Evolutionary conservation across 805 yeast genomes (phyloP), one percentile per base, ranked within the genome.

Genomic region (Candida jianshihensis): DNA sequence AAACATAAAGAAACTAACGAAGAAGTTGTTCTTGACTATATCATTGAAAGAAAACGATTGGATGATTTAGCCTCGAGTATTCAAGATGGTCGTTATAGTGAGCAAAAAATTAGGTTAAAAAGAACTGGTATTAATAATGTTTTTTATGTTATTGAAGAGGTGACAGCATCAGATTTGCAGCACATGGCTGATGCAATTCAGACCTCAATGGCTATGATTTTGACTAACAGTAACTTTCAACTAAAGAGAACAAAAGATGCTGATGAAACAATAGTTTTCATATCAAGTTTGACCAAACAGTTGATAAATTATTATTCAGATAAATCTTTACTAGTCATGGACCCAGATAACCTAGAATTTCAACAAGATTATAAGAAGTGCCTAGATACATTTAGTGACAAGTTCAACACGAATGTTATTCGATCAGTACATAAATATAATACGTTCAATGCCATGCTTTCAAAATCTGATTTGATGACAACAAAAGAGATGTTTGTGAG

Each of bases 11-110:
- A 41, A 0, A 71, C 84, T 0, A 68, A 71, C 1, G 70, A 71
- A 36, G 79, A 79, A 37, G 86, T 79, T 5, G 81, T 85, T 1
- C 59, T 92, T 14, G 83, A 90, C 54, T 79, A 75, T 42, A 81
- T 92, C n/a, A 71, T 90, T 31, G 99, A 92, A 61, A 68, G 99
- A 26, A 92, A 92, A 59, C 64, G 96, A 38, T 59, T 89, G 30
- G 95, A 86, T 53, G 99, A 92, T 65, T 69, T 92, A 49, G 82
- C 82, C 0, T 53, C 67, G 24, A 84, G 95, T 35, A 87, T 92
- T 31, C 71, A 73, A 41, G 99, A 92, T 59, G 96, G 96, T 2
- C 63, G 99, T 34, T 88, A 82, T 50, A 66, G 69, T 37, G 98
- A 92, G 54, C 99, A 92, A 54, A 89, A 90, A 53, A 61, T 70